phyloP scores from a whole-genome alignment of 257 asterid species.

The Knoxia roxburghii region DNA sequence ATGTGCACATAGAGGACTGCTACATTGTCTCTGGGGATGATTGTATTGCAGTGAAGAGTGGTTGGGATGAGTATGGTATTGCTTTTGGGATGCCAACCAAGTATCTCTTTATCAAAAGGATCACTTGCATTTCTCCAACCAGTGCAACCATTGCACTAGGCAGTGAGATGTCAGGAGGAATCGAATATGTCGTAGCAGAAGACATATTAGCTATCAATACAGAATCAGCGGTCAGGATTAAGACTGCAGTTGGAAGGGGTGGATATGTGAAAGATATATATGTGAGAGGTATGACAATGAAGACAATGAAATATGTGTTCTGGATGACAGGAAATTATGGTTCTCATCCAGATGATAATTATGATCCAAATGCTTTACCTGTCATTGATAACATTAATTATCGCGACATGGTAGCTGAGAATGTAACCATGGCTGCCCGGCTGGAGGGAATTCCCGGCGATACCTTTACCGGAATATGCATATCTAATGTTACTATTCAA shows the following conservation, averaged over 20 bases:
- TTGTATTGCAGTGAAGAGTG: constrained; percentile 91
- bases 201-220: constrained; percentile 72
- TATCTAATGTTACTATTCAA: constrained; percentile 62
- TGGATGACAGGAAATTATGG: constrained; percentile 98
- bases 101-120: constrained; percentile 60
- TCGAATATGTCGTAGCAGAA: constrained; percentile 72
- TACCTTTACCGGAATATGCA: constrained; percentile 20
- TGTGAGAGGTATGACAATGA: constrained; percentile 65
- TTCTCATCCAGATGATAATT: constrained; percentile 72
- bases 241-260: constrained; percentile 80
- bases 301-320: constrained; percentile 89
- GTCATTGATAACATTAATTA: constrained; percentile 61
- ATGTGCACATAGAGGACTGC: constrained; percentile 82
- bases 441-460: constrained; percentile 15
- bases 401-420: constrained; percentile 55
- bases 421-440: constrained; percentile 47
- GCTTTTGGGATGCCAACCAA: constrained; percentile 96
- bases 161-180: constrained; percentile 98
- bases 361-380: constrained; percentile 89
- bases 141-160: constrained; percentile 92
- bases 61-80: constrained; percentile 93
- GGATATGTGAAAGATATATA: constrained; percentile 79
- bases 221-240: constrained; percentile 83
- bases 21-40: constrained; percentile 97
- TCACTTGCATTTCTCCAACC: constrained; percentile 81